Evolutionary conservation across 2,329 filamentous ascomycete species (phyloP).

Genomic region (Talaromyces rugulosus): DNA sequence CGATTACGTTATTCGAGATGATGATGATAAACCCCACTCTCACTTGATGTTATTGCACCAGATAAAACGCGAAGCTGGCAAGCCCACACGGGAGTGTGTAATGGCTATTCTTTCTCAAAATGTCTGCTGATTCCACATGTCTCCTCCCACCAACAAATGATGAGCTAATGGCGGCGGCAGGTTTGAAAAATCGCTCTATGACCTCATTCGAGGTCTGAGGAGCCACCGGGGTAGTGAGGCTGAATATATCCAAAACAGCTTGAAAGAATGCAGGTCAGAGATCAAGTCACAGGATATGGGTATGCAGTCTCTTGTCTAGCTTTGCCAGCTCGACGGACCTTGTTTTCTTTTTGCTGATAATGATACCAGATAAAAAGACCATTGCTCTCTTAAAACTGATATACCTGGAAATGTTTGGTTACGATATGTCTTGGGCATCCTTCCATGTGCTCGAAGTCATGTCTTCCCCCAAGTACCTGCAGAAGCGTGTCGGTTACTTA

Average conservation of each 20-base stretch:
- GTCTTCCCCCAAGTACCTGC: slow-evolving; percentile 89
- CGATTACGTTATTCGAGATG: no score
- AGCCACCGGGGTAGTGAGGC: slow-evolving; percentile 94
- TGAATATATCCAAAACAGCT: slow-evolving; percentile 87
- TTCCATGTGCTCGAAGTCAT: slow-evolving; percentile 99
- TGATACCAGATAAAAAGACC: slow-evolving; percentile 75
- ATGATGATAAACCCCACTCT: not conserved
- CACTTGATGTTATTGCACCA: not conserved
- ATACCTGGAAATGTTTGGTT: slow-evolving; percentile 97
- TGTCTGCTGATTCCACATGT: not conserved
- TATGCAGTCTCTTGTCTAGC: slow-evolving; percentile 38
- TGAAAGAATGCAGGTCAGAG: slow-evolving; percentile 93
- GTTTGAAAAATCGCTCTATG: slow-evolving; percentile 99
- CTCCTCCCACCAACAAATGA: not conserved
- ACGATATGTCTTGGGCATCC: slow-evolving; percentile 99
- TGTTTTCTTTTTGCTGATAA: slow-evolving; percentile 9
- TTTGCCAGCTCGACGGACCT: not conserved
- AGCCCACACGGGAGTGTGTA: not conserved
- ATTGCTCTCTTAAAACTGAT: slow-evolving; percentile 93
- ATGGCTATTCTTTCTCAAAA: not conserved
- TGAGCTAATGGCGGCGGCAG: slow-evolving; percentile 43
- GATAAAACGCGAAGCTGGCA: not conserved
- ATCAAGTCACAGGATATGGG: slow-evolving; percentile 92
- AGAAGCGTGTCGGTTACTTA: slow-evolving; percentile 93
- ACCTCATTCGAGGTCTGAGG: slow-evolving; percentile 93